Conservation (phyloP, 257 asterid genomes). For the Ajuga chamaepitys region DNA sequence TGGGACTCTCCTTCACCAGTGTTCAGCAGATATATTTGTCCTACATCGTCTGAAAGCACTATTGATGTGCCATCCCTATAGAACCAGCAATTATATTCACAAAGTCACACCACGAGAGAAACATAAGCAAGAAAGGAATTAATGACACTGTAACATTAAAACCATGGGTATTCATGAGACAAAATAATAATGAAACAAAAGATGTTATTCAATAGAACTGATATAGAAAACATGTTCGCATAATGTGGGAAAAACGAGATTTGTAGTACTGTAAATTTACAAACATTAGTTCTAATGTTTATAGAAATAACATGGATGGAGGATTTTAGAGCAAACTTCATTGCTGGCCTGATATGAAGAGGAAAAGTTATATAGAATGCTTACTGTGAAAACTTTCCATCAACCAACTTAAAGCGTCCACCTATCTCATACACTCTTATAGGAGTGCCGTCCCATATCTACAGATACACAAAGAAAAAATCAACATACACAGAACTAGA, state of each 20-base stretch:
- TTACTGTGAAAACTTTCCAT: slow-evolving; percentile 97
- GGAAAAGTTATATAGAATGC: slow-evolving; percentile 18
- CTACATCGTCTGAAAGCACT: slow-evolving; percentile 96
- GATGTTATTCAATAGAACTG: not conserved
- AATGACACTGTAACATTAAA: not conserved
- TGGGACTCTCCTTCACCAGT: slow-evolving; percentile 99
- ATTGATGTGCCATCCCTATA: slow-evolving; percentile 96
- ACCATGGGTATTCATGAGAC: not conserved
- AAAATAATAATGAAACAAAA: slow-evolving; percentile 2
- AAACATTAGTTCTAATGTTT: not conserved
- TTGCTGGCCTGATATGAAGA: slow-evolving; percentile 1
- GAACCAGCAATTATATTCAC: slow-evolving; percentile 22
- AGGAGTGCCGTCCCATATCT: slow-evolving; percentile 99
- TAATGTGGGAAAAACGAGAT: not conserved
- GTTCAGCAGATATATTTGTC: slow-evolving; percentile 84
- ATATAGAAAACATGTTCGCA: not conserved
- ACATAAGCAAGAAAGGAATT: not conserved
- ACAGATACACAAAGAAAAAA: slow-evolving; percentile 16
- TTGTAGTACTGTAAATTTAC: not conserved
- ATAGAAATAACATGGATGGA: not conserved
- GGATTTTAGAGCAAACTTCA: not conserved
- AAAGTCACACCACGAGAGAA: not conserved
- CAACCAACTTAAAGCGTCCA: slow-evolving; percentile 90
- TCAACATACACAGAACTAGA: slow-evolving; percentile 8
- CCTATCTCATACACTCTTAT: slow-evolving; percentile 70